These are phyloP conservation scores for Castanea crenata DNA, from an alignment of 306 rosid species.

Conservation along the genomic window DNA sequence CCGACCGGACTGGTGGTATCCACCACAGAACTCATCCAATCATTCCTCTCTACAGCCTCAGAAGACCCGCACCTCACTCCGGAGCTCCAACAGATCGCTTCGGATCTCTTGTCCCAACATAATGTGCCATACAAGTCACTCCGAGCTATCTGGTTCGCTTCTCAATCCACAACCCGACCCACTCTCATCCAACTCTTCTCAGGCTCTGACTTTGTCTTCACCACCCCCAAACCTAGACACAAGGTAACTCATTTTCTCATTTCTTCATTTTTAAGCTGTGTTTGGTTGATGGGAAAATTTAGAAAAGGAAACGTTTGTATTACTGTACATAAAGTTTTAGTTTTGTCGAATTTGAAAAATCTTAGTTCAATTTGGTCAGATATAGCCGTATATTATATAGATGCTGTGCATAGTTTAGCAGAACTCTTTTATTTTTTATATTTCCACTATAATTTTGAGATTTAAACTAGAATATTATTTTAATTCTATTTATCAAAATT, in stretches of 20 bases:
- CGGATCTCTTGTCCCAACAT: constrained; percentile 42
- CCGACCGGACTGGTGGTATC: constrained; percentile 58
- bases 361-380: no score
- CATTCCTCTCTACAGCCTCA: constrained; percentile 54
- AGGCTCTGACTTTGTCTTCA: constrained; percentile 49
- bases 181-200: constrained; percentile 44
- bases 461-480: no score
- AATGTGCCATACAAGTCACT: constrained; percentile 51
- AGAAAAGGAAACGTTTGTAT: no score
- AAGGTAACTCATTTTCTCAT: constrained; percentile 44
- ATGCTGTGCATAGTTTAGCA: no score
- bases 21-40: constrained; percentile 40
- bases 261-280: neutral
- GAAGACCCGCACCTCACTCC: constrained; percentile 41
- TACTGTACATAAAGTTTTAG: no score
- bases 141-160: constrained; percentile 59
- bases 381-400: no score
- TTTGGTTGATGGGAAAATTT: neutral
- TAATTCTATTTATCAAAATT: no score
- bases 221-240: constrained; percentile 78
- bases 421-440: no score
- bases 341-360: no score
- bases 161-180: constrained; percentile 43
- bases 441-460: no score
- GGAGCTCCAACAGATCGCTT: constrained; percentile 57